A percentile compares a stretch with the other conserved stretches of the same genome.
Evolutionary conservation across 257 asterid genomes (phyloP).

Genomic region (Coffea canephora): DNA sequence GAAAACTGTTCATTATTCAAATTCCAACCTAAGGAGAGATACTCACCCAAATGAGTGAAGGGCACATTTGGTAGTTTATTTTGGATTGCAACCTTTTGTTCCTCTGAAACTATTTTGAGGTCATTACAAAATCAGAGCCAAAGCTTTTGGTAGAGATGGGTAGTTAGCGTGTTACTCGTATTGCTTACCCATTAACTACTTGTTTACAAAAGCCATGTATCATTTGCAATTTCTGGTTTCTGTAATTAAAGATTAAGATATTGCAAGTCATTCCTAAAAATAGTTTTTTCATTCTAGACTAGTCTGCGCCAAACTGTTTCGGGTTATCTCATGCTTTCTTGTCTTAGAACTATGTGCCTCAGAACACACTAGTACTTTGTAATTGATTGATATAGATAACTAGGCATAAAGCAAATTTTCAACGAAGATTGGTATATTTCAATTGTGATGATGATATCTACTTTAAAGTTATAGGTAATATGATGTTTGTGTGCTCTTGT

Average conservation of each 20-base stretch:
- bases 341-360: not conserved
- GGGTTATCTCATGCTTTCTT: not conserved
- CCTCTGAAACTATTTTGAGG: not conserved
- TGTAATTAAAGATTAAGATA: not conserved
- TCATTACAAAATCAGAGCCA: not conserved
- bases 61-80: not conserved
- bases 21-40: not conserved
- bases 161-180: not conserved
- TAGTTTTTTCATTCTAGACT: not conserved
- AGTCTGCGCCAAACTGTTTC: not conserved
- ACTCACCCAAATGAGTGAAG: not conserved
- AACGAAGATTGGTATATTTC: no score
- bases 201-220: not conserved
- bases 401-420: not conserved
- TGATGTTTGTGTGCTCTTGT: not conserved
- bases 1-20: not conserved
- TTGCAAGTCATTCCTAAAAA: not conserved
- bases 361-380: not conserved
- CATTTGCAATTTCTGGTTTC: not conserved
- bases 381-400: not conserved
- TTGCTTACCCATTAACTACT: not conserved
- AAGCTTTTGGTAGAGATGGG: not conserved
- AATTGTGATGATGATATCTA: not conserved
- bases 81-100: conserved; percentile 1
- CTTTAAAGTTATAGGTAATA: not conserved